Evolutionary conservation across 805 yeast genomes (phyloP).

Genomic region (Yamadazyma endophytica): DNA sequence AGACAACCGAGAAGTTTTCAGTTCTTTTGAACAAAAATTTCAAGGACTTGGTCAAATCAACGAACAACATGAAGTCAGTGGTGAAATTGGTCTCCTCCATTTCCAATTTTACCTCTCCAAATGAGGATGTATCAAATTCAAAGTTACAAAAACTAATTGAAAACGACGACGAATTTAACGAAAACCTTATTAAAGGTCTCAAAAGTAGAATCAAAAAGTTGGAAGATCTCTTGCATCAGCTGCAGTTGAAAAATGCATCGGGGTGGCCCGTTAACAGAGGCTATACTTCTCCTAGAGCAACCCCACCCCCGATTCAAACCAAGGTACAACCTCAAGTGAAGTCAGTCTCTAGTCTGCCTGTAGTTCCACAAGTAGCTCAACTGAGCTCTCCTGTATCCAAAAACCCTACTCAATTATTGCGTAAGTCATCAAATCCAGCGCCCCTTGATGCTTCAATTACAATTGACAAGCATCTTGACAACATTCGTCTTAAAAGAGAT

Average conservation of each 20-base stretch:
- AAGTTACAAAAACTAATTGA: constrained; percentile 10
- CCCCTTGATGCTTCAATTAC: constrained; percentile 31
- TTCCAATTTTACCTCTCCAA: constrained; percentile 21
- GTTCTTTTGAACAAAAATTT: constrained; percentile 40
- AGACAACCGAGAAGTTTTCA: constrained; percentile 22
- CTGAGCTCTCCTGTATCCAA: background rate
- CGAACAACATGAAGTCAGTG: constrained; percentile 32
- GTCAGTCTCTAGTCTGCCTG: background rate
- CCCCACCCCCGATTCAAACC: background rate
- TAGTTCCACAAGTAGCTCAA: constrained; percentile 1
- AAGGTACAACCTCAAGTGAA: background rate
- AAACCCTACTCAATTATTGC: constrained; percentile 27
- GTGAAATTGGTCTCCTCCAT: constrained; percentile 29
- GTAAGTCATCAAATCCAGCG: constrained; percentile 12
- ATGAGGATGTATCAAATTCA: constrained; percentile 10
- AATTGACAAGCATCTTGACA: constrained; percentile 41
- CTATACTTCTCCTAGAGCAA: background rate
- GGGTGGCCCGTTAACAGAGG: constrained; percentile 37
- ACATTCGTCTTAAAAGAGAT: constrained; percentile 32
- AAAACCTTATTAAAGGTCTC: constrained; percentile 52
- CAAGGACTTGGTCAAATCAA: constrained; percentile 40
- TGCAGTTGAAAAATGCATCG: constrained; percentile 53
- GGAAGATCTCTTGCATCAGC: constrained; percentile 74
- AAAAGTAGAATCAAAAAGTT: constrained; percentile 70
- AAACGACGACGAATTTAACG: constrained; percentile 29